Evolutionary conservation across 805 yeast species (phyloP), one percentile per base, ranked within the genome.

Genomic region (Pichia paraexigua): DNA sequence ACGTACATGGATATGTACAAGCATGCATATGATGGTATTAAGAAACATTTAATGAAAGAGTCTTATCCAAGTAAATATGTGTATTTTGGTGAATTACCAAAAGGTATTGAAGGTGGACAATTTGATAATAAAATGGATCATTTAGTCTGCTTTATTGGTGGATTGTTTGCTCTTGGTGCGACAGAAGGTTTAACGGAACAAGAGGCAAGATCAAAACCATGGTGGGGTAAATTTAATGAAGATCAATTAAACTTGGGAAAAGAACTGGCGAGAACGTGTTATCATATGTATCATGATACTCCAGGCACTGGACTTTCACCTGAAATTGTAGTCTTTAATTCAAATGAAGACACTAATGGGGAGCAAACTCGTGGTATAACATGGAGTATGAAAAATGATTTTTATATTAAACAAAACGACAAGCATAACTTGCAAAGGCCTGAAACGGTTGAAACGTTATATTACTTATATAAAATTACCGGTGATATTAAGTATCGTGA

Each of bases 401-500:
- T 88, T 65, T 64, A 58, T 53, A 82, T 88, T 60, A 86, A 86
- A 63, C 82, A 81, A 9, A 64, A 69, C 17, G 97, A 91, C 65
- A 77, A 74, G 48, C 97, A 91, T 66, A 89, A 89, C 66, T 71
- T 91, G 55, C 97, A 90, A 70, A 76, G 97, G 58, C 97, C 97
- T 1, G 97, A 91, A 66, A 88, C 97, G 2, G 95, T 90, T 2
- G 97, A 91, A 68, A 83, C 95, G 1, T 71, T 91, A 43, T 91
- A 84, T 72, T 77, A 85, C 58, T 70, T 91, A 56, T 91, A 83
- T 70, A 80, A 90, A 58, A 72, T 89, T 57, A 87, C 96, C 1
- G 83, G 84, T 27, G 94, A 90, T 62, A 79, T 78, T 37, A 84
- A 84, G 61, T 90, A 88, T 66, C 78, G 97, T 60, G 77, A 82